phyloP scores from a whole-genome alignment of 768 basidiomycete genomes.

The Gymnopilus dilepis region DNA sequence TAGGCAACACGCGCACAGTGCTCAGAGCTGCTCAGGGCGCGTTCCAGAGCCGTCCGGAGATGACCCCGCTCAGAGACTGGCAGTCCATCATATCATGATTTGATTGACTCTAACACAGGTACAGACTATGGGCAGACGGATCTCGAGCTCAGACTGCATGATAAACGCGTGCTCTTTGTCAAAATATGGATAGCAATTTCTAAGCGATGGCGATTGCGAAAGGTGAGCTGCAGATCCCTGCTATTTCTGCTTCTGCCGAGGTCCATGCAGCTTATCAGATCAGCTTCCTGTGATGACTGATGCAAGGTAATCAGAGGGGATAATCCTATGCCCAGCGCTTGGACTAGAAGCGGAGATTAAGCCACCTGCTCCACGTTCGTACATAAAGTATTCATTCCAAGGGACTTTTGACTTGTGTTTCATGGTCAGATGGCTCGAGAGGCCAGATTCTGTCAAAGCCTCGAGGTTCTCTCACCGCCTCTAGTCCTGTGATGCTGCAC shows the following conservation, averaged over 20 bases:
- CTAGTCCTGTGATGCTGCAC: not conserved
- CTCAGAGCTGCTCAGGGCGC: too few species aligned
- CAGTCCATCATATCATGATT: not conserved
- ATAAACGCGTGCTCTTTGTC: not conserved
- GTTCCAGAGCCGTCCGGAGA: not conserved
- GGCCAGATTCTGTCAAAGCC: not conserved
- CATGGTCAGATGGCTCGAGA: not conserved
- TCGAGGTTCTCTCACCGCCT: not conserved
- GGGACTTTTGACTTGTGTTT: not conserved
- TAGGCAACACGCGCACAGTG: too few species aligned
- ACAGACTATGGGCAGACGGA: not conserved
- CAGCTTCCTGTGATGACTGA: constrained; percentile 5
- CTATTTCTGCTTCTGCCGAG: too few species aligned
- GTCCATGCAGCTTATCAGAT: not conserved
- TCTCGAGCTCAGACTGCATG: not conserved
- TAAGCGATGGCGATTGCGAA: not conserved
- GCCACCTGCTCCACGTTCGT: constrained; percentile 5
- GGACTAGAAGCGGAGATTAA: not conserved
- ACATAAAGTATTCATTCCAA: not conserved
- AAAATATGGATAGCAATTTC: not conserved
- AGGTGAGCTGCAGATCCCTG: not conserved
- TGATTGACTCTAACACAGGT: not conserved
- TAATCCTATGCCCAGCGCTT: not conserved
- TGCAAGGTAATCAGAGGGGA: not conserved
- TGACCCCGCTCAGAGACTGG: not conserved